Base-by-base conservation (phyloP, 1,139 yeast species). In the Zygosaccharomyces sapae region DNA sequence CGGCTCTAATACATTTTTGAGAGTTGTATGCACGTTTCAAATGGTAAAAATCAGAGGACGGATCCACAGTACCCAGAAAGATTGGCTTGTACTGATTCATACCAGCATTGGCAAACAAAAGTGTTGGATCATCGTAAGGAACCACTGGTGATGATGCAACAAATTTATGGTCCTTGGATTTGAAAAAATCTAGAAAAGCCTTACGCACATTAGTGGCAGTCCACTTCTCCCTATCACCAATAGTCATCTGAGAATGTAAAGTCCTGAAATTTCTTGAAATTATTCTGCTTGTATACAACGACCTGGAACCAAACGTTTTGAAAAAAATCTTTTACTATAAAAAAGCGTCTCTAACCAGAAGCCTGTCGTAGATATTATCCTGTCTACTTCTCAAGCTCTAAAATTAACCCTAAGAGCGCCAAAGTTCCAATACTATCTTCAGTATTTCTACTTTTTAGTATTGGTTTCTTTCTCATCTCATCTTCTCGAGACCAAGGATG, bases 11-110 rank as follows among this genome's bases (percentile, higher is more conserved):
- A 79, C 97, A 92, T 71, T 92, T 92, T 67, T 92, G 99, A 12
- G 97, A 88, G 75, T 92, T 92, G 61, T 79, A 86, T 40, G 98
- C 96, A 61, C 97, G 79, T 66, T 85, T 87, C 69, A 92, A 76
- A 55, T 74, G 75, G 60, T 88, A 84, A 61, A 92, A 84, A 45
- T 88, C 94, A 37, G 95, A 84, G 22, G 90, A 74, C 34, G 98
- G 98, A 59, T 94, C 97, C 40, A 88, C 97, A 3, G 97, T 90
- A 46, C 99, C 99, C 62, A 89, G 75, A 68, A 92, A 92, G 58
- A 92, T 90, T 18, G 97, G 96, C 71, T 92, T 92, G 71, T 89
- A 92, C 72, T 92, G 99, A 73, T 92, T 92, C 97, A 88, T 90
- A 70, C 97, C 98, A 49, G 98, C 97, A 67, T 92, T 92, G 63